Percentiles rank a stretch among this genome's conserved stretches.
Evolutionary conservation across 2,329 filamentous ascomycete species (phyloP).

Genomic region (Cladosporium sp.): DNA sequence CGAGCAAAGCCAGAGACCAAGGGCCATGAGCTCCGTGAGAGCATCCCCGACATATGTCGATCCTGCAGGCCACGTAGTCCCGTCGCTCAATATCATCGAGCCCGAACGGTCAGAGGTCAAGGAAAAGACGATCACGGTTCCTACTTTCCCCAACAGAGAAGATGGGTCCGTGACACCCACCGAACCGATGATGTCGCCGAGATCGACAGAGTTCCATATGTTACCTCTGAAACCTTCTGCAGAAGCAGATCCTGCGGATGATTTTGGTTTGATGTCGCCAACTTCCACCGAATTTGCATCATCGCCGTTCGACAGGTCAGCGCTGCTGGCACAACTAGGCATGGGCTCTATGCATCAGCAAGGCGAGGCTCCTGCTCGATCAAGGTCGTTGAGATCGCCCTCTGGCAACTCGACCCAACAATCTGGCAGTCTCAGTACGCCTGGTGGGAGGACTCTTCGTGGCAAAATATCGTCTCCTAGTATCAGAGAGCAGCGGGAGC

Average conservation of each 20-base stretch:
- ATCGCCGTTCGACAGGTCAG: conserved; percentile 29
- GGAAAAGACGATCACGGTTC: conserved; percentile 2
- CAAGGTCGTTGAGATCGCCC: conserved; percentile 13
- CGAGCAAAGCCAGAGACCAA: conserved; percentile 1
- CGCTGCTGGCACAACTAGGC: conserved; percentile 29
- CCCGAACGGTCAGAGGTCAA: conserved; percentile 11
- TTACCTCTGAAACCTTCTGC: conserved; percentile 26
- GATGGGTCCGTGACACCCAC: conserved; percentile 18
- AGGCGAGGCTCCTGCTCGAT: conserved; percentile 17
- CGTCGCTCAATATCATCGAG: conserved; percentile 24
- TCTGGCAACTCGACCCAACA: not conserved
- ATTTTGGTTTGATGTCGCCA: conserved; percentile 35
- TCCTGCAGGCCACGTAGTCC: conserved; percentile 29
- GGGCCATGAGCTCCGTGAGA: conserved; percentile 31
- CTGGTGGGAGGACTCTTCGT: conserved; percentile 16
- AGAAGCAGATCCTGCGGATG: conserved; percentile 29
- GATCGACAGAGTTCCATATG: conserved; percentile 33
- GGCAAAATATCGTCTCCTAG: conserved; percentile 30
- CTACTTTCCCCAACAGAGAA: conserved; percentile 10
- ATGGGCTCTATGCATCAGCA: conserved; percentile 30
- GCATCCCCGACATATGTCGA: conserved; percentile 47
- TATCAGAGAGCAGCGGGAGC: conserved; percentile 27
- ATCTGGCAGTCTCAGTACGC: conserved; percentile 2
- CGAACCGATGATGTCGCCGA: conserved; percentile 31
- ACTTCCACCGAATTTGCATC: conserved; percentile 37